These are phyloP conservation scores for Fusarium pseudonygamai DNA, from an alignment of 2,329 filamentous ascomycete genomes.

Conservation along the genomic window DNA sequence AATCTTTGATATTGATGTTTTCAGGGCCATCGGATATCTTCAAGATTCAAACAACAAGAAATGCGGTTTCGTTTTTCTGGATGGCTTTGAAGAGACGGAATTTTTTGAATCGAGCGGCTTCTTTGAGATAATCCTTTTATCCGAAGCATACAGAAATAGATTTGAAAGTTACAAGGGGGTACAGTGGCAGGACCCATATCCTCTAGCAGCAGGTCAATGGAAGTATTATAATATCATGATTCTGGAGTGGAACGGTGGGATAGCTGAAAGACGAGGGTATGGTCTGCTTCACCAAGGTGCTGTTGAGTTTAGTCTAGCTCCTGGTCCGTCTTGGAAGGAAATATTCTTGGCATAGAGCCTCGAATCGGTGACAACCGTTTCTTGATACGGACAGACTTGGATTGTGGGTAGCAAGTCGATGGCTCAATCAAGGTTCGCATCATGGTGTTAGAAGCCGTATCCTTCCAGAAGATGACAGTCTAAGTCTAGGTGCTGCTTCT, in stretches of 20 bases:
- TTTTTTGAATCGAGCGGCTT: accelerated
- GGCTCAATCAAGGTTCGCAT: too few relatives aligned
- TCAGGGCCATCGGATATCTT: accelerated
- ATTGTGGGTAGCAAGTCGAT: too few relatives aligned
- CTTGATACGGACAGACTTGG: too few relatives aligned
- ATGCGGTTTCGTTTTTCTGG: accelerated
- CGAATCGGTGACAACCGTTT: too few relatives aligned
- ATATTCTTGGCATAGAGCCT: background rate
- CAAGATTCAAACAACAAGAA: accelerated
- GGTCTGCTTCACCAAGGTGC: background rate
- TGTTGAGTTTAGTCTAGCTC: background rate
- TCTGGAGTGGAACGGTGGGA: background rate
- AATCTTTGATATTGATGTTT: background rate
- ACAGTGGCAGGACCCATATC: background rate
- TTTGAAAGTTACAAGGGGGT: accelerated
- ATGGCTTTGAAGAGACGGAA: accelerated
- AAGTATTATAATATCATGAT: background rate
- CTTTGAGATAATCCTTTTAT: background rate
- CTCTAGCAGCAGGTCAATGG: accelerated
- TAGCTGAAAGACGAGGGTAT: background rate
- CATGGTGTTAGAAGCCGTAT: too few relatives aligned
- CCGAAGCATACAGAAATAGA: accelerated
- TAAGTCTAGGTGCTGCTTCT: too few relatives aligned
- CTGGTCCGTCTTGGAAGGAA: background rate
- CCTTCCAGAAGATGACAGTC: too few relatives aligned